Conservation (phyloP, 352 stramenopile species). For the Pythium dissotocum region DNA sequence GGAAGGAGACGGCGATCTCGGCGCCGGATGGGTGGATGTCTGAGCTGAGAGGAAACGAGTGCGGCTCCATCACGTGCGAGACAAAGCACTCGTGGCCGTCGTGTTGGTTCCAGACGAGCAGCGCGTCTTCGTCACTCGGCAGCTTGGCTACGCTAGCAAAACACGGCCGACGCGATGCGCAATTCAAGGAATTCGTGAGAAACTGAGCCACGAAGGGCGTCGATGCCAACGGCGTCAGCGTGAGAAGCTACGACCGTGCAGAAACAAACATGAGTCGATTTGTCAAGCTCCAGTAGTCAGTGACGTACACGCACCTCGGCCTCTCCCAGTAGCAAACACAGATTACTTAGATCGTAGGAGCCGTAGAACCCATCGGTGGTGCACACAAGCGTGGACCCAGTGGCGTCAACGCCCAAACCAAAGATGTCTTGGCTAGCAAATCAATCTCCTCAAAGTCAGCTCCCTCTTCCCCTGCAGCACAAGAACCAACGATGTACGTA, state of each 20-base stretch:
- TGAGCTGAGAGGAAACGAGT: constrained; percentile 39
- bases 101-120: constrained; percentile 66
- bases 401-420: constrained; percentile 46
- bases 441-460: neutral
- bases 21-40: constrained; percentile 61
- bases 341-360: constrained; percentile 70
- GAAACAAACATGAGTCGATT: neutral
- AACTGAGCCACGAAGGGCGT: constrained; percentile 41
- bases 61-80: constrained; percentile 45
- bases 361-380: constrained; percentile 64
- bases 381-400: constrained; percentile 53
- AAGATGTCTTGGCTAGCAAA: constrained; percentile 43
- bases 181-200: constrained; percentile 42
- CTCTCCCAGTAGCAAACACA: constrained; percentile 65
- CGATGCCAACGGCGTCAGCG: constrained; percentile 42
- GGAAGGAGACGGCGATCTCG: constrained; percentile 56
- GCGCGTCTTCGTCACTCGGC: constrained; percentile 36
- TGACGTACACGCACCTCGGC: constrained; percentile 41
- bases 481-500: constrained; percentile 19
- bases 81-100: constrained; percentile 65
- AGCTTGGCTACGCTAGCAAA: constrained; percentile 50
- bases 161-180: constrained; percentile 44
- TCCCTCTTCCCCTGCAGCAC: neutral
- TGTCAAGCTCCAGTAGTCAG: neutral
- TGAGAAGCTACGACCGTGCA: constrained; percentile 29